Evolutionary conservation across 1,284 basidiomycete genomes (phyloP).

Genomic region (Mycena sp.): DNA sequence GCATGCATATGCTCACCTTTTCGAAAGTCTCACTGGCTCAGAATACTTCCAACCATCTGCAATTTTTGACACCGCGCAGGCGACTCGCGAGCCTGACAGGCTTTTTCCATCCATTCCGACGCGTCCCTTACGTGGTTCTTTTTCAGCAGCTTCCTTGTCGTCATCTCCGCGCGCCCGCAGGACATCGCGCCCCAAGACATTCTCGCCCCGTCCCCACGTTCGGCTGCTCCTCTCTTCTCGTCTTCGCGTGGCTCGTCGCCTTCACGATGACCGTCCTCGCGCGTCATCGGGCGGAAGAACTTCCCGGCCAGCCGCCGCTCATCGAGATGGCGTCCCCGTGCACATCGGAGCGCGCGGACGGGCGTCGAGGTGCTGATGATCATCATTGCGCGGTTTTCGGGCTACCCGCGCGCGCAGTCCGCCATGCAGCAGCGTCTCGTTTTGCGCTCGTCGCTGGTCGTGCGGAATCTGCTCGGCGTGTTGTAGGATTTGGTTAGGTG

Average conservation of each 20-base stretch:
- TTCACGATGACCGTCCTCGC: constrained; percentile 30
- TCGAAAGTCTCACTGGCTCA: too few species aligned
- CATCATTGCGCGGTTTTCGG: constrained; percentile 15
- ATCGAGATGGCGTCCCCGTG: constrained; percentile 18
- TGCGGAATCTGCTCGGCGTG: constrained; percentile 1
- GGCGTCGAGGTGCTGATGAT: too few species aligned
- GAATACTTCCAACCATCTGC: too few species aligned
- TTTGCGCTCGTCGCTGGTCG: constrained; percentile 7
- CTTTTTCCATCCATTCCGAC: too few species aligned
- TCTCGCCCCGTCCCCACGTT: constrained; percentile 26
- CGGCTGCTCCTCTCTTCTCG: constrained; percentile 32
- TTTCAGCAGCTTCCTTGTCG: too few species aligned
- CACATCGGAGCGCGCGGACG: constrained; percentile 9
- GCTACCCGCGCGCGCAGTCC: constrained; percentile 9
- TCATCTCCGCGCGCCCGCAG: constrained; percentile 25
- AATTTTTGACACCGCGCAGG: too few species aligned
- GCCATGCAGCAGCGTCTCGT: constrained; percentile 14
- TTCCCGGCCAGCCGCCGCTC: constrained; percentile 31
- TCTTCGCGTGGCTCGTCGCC: constrained; percentile 31
- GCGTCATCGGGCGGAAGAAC: constrained; percentile 19
- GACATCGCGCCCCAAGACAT: constrained; percentile 8
- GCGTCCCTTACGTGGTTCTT: too few species aligned
- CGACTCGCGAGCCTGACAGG: too few species aligned
- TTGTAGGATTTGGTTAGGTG: background rate
- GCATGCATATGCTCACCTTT: background rate